Evolutionary conservation across 2,329 filamentous ascomycete species (phyloP).

Genomic region (Aspergillus pseudoglaucus): DNA sequence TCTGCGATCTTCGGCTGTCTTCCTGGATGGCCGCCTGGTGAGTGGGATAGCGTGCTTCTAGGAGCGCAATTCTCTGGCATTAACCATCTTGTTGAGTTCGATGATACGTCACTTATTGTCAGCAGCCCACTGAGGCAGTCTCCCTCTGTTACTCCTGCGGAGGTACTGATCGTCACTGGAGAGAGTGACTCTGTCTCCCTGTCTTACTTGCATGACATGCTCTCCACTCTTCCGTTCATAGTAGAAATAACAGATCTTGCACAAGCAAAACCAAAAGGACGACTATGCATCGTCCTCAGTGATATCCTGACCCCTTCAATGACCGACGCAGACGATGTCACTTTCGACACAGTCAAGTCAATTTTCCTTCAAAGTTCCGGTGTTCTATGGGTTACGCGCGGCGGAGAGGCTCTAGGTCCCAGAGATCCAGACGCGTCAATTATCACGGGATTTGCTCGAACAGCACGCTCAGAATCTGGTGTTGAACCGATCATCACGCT

Average conservation of each 20-base stretch:
- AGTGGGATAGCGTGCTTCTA: background rate
- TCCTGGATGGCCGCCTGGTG: constrained; percentile 3
- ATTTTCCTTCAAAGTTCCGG: constrained; percentile 12
- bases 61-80: background rate
- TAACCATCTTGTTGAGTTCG: background rate
- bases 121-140: background rate
- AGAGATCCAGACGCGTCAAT: constrained; percentile 12
- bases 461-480: constrained; percentile 21
- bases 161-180: constrained; percentile 10
- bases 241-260: constrained; percentile 5
- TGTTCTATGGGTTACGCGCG: constrained; percentile 19
- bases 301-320: constrained; percentile 3
- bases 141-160: background rate
- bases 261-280: constrained; percentile 5
- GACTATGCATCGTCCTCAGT: constrained; percentile 16
- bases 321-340: background rate
- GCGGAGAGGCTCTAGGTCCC: constrained; percentile 5
- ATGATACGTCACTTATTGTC: background rate
- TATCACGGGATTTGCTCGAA: constrained; percentile 17
- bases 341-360: constrained; percentile 10
- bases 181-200: background rate
- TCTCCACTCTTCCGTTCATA: background rate
- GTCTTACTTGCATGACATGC: background rate
- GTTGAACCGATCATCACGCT: constrained; percentile 17
- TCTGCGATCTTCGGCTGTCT: constrained; percentile 7